Evolutionary conservation across 2,329 filamentous ascomycete species (phyloP).

Genomic region (Aspergillus eucalypticola): DNA sequence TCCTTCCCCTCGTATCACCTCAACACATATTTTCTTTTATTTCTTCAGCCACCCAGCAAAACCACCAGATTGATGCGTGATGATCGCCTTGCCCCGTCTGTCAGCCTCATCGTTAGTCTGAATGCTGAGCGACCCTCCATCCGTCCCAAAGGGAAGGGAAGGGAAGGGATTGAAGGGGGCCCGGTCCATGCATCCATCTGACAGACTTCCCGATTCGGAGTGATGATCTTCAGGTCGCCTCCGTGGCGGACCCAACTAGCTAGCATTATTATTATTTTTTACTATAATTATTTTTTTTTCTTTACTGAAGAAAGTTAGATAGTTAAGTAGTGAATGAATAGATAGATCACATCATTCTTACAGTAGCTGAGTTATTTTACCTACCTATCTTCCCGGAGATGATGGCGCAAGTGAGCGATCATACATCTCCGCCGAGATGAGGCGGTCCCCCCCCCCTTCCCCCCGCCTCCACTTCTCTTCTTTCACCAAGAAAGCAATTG

Average conservation of each 20-base stretch:
- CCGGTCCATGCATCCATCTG: not conserved
- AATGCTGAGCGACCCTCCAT: not conserved
- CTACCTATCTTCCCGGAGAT: not conserved
- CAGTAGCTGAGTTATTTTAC: not conserved
- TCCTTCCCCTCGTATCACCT: too few species aligned
- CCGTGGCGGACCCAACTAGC: conserved; percentile 2
- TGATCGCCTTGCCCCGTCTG: not conserved
- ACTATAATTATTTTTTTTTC: too few species aligned
- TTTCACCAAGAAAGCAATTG: not conserved
- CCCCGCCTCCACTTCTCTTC: not conserved
- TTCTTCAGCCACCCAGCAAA: not conserved
- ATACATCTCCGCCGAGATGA: not conserved
- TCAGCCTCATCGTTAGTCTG: conserved; percentile 3
- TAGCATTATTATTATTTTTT: too few species aligned
- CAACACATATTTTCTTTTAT: not conserved
- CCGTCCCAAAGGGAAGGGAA: too few species aligned
- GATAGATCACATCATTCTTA: not conserved
- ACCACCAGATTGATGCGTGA: not conserved
- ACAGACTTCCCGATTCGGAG: not conserved
- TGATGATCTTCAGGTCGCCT: conserved; percentile 4
- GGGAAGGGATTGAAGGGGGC: too few species aligned
- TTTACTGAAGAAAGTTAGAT: not conserved
- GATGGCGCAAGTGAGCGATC: not conserved
- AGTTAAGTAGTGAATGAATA: not conserved
- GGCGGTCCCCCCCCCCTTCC: not conserved